phyloP scores from a whole-genome alignment of 108 stramenopile genomes.

The Nitzschia sp. region DNA sequence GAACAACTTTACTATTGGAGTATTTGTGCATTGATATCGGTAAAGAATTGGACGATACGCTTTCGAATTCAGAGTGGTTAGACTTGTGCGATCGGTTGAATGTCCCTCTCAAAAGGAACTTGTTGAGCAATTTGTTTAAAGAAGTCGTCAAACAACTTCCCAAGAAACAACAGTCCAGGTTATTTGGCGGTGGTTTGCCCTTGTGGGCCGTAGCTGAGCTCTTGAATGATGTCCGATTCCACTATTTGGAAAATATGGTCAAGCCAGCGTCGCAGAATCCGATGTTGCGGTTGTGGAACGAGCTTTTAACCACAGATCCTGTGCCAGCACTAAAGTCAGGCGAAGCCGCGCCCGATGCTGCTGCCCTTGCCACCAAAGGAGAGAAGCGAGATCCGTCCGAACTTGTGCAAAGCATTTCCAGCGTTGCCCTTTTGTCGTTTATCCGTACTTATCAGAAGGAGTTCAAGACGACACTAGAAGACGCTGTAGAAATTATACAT shows the following conservation, averaged over 20 bases:
- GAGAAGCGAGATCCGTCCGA: constrained; percentile 10
- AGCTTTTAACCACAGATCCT: constrained; percentile 45
- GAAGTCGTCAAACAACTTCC: constrained; percentile 28
- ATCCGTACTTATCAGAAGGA: constrained; percentile 64
- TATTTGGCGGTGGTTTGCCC: constrained; percentile 23
- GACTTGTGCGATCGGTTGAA: constrained; percentile 57
- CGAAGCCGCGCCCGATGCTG: background rate
- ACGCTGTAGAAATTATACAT: constrained; percentile 56
- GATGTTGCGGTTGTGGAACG: constrained; percentile 41
- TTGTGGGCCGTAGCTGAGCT: constrained; percentile 31
- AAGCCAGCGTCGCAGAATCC: constrained; percentile 25
- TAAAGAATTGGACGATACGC: constrained; percentile 27
- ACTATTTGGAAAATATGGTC: background rate
- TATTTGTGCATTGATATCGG: constrained; percentile 71
- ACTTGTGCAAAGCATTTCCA: constrained; percentile 40
- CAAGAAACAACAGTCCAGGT: background rate
- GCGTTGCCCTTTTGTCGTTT: constrained; percentile 67
- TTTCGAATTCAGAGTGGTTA: constrained; percentile 53
- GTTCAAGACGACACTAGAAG: constrained; percentile 47
- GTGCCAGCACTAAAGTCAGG: constrained; percentile 20
- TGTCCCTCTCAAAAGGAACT: constrained; percentile 43
- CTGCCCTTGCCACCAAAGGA: no score
- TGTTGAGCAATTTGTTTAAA: constrained; percentile 11
- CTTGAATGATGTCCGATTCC: constrained; percentile 28
- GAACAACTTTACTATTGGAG: constrained; percentile 38